phyloP scores from a whole-genome alignment of 108 stramenopile species.

The Aurantiochytrium sp. region DNA sequence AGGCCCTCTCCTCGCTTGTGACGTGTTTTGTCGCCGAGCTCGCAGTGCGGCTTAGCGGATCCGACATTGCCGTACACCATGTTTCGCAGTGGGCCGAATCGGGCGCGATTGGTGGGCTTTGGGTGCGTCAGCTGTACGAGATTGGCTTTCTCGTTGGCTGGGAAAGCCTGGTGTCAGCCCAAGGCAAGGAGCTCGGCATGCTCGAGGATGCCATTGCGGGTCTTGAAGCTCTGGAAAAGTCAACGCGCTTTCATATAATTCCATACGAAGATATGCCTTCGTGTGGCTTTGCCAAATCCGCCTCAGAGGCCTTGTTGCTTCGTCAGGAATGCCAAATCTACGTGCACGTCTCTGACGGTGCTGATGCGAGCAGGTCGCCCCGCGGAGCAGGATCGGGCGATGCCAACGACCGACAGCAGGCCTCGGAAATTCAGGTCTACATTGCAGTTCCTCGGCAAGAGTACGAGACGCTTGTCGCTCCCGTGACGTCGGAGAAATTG shows the following conservation, averaged over 20 bases:
- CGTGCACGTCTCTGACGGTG: background rate
- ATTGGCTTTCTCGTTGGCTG: background rate
- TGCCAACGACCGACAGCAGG: background rate
- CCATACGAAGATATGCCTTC: background rate
- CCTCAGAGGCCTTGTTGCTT: background rate
- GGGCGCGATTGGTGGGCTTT: background rate
- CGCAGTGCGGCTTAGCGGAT: background rate
- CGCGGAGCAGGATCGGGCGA: background rate
- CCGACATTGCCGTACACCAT: background rate
- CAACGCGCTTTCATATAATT: background rate
- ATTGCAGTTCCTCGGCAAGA: background rate
- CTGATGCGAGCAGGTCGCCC: background rate
- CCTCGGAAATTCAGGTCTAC: background rate
- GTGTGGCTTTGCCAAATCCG: background rate
- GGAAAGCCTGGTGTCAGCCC: conserved; percentile 17
- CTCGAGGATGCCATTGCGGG: conserved; percentile 8
- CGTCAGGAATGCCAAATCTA: background rate
- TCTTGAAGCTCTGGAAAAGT: background rate
- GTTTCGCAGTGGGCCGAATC: background rate
- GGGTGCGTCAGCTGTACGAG: conserved; percentile 7
- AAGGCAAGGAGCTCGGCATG: conserved; percentile 25
- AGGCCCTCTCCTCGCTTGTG: background rate
- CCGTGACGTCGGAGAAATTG: background rate
- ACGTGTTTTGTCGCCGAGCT: background rate
- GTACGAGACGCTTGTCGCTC: background rate